These are phyloP conservation scores for Nigrospora sphaerica DNA, from an alignment of 2,329 filamentous ascomycete genomes.

Conservation along the genomic window DNA sequence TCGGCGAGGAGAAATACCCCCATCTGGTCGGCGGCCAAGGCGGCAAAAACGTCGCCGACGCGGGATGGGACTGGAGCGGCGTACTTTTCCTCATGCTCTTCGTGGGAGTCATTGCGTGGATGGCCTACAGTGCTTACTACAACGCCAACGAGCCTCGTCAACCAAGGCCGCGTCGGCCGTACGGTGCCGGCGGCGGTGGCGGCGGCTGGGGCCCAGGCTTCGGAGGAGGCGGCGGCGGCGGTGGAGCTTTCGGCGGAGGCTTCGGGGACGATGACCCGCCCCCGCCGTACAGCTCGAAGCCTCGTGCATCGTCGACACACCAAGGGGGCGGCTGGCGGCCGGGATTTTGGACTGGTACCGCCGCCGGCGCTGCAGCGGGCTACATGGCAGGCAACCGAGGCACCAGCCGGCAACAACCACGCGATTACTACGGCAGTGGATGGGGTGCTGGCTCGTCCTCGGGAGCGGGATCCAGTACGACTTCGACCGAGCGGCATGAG, in stretches of 20 bases:
- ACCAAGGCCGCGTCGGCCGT: slow-evolving; percentile 7
- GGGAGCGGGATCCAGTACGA: slow-evolving; percentile 24
- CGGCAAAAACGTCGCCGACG: slow-evolving; percentile 15
- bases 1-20: slow-evolving; percentile 67
- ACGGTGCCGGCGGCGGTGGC: slow-evolving; percentile 30
- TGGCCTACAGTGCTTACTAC: slow-evolving; percentile 50
- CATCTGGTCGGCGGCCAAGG: slow-evolving; percentile 33
- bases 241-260: neutral
- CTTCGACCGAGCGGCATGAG: slow-evolving; percentile 45
- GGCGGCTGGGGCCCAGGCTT: slow-evolving; percentile 32
- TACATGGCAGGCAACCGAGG: slow-evolving; percentile 52
- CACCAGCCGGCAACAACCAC: slow-evolving; percentile 28
- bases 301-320: slow-evolving; percentile 16
- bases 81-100: slow-evolving; percentile 58
- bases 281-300: slow-evolving; percentile 44
- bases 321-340: slow-evolving; percentile 53
- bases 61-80: slow-evolving; percentile 23
- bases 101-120: slow-evolving; percentile 50
- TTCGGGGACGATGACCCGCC: slow-evolving; percentile 34
- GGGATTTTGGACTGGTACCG: slow-evolving; percentile 68
- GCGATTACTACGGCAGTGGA: slow-evolving; percentile 15
- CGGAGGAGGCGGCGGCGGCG: slow-evolving; percentile 29
- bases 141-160: slow-evolving; percentile 6
- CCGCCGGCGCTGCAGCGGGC: slow-evolving; percentile 60
- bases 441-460: slow-evolving; percentile 25